Evolutionary conservation across 495 filamentous ascomycete species (phyloP).

Genomic region (Aspergillus cavernicola): DNA sequence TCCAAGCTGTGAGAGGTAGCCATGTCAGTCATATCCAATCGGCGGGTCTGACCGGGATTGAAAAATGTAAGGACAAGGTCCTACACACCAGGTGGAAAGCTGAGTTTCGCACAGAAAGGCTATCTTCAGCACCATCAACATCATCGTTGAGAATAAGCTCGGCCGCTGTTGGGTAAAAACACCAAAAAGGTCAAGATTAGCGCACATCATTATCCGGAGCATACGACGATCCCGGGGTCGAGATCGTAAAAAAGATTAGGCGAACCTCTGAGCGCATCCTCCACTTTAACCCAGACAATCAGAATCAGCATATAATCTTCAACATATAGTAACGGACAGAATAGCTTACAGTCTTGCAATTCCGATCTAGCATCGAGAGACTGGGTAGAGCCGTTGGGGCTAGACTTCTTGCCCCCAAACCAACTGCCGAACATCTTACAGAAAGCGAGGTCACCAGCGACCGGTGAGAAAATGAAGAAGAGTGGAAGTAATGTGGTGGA

Average conservation of each 20-base stretch:
- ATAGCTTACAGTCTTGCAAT: conserved; percentile 53
- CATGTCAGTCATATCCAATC: conserved; percentile 10
- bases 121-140: conserved; percentile 77
- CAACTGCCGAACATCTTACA: conserved; percentile 45
- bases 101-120: conserved; percentile 68
- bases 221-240: conserved; percentile 2
- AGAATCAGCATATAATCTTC: conserved; percentile 18
- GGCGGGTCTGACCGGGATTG: neutral
- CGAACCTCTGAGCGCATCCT: conserved; percentile 60
- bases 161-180: conserved; percentile 33
- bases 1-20: conserved; percentile 56
- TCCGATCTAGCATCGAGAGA: conserved; percentile 58
- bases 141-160: conserved; percentile 89
- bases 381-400: conserved; percentile 46
- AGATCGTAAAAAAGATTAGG: neutral
- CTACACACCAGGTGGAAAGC: conserved; percentile 75
- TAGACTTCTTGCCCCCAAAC: conserved; percentile 53
- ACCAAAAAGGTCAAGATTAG: conserved; percentile 6
- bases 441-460: neutral
- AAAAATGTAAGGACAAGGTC: conserved; percentile 6
- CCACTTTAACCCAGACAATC: conserved; percentile 42
- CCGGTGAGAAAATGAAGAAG: conserved; percentile 1
- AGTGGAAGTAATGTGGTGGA: neutral
- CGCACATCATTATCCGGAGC: neutral
- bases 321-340: neutral